phyloP scores from a whole-genome alignment of 2,329 filamentous ascomycete species.

The Pezicula carpinea region DNA sequence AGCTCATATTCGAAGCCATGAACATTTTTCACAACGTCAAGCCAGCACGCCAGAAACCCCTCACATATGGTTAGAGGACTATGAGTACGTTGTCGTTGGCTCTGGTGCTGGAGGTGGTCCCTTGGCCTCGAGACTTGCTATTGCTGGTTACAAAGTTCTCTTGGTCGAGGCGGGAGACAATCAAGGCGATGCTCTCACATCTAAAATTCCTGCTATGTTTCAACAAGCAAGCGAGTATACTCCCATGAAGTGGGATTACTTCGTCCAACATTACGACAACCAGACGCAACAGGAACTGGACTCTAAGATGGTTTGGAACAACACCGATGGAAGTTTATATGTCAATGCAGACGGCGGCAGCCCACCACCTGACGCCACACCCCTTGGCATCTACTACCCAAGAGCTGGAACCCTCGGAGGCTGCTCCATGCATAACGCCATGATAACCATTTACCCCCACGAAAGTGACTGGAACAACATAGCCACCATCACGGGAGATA shows the following conservation, averaged over 20 bases:
- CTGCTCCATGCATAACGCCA: constrained; percentile 19
- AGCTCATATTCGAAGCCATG: not conserved
- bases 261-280: constrained; percentile 15
- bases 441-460: constrained; percentile 15
- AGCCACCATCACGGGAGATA: constrained; percentile 19
- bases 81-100: constrained; percentile 51
- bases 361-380: constrained; percentile 19
- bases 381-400: constrained; percentile 26
- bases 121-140: constrained; percentile 43
- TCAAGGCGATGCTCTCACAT: constrained; percentile 37
- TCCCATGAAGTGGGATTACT: constrained; percentile 46
- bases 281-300: constrained; percentile 10
- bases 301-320: constrained; percentile 32
- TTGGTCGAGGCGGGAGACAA: constrained; percentile 51
- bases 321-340: constrained; percentile 18
- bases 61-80: constrained; percentile 19
- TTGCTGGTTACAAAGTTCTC: constrained; percentile 46
- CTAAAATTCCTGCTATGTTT: constrained; percentile 42
- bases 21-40: not conserved
- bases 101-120: constrained; percentile 47
- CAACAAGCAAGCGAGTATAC: constrained; percentile 41
- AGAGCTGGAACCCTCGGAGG: constrained; percentile 27
- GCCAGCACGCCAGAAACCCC: not conserved
- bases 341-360: constrained; percentile 11
- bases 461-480: constrained; percentile 20